A percentile compares a stretch with the other conserved stretches of the same genome.
phyloP scores from a whole-genome alignment of 2,329 filamentous ascomycete species.

The Monosporascus ibericus region DNA sequence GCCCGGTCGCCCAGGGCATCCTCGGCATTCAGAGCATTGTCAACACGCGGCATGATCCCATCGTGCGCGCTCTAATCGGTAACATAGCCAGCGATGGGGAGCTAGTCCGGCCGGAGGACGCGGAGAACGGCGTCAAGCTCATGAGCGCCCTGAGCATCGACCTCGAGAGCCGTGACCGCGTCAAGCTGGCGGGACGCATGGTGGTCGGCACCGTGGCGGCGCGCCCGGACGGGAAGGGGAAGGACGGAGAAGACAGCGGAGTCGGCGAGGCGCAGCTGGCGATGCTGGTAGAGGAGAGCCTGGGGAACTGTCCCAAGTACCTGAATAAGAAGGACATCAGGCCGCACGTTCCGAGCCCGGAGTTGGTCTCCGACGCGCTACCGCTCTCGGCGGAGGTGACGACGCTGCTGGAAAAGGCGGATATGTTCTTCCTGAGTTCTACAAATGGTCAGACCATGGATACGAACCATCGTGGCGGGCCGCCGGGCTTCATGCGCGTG shows the following conservation, averaged over 20 bases:
- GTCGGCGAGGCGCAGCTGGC: slow-evolving; percentile 47
- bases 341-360: slow-evolving; percentile 46
- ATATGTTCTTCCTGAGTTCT: slow-evolving; percentile 72
- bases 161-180: slow-evolving; percentile 59
- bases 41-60: slow-evolving; percentile 60
- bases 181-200: slow-evolving; percentile 69
- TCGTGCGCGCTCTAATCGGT: slow-evolving; percentile 55
- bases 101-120: slow-evolving; percentile 25
- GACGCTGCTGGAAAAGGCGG: slow-evolving; percentile 55
- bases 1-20: slow-evolving; percentile 54
- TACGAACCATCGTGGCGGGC: slow-evolving; percentile 74
- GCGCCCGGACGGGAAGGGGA: neutral
- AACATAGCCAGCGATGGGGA: slow-evolving; percentile 34
- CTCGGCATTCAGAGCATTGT: slow-evolving; percentile 59
- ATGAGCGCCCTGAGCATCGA: slow-evolving; percentile 54
- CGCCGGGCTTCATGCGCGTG: slow-evolving; percentile 67
- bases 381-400: slow-evolving; percentile 49
- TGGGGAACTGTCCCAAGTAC: slow-evolving; percentile 87
- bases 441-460: slow-evolving; percentile 60
- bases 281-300: slow-evolving; percentile 61
- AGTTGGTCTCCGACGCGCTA: slow-evolving; percentile 27
- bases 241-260: slow-evolving; percentile 9
- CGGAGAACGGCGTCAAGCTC: slow-evolving; percentile 31
- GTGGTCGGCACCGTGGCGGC: slow-evolving; percentile 54
- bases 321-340: slow-evolving; percentile 66